These are phyloP conservation scores for Metarhizium sp. DNA, from an alignment of 2,329 filamentous ascomycete species.

Conservation along the genomic window DNA sequence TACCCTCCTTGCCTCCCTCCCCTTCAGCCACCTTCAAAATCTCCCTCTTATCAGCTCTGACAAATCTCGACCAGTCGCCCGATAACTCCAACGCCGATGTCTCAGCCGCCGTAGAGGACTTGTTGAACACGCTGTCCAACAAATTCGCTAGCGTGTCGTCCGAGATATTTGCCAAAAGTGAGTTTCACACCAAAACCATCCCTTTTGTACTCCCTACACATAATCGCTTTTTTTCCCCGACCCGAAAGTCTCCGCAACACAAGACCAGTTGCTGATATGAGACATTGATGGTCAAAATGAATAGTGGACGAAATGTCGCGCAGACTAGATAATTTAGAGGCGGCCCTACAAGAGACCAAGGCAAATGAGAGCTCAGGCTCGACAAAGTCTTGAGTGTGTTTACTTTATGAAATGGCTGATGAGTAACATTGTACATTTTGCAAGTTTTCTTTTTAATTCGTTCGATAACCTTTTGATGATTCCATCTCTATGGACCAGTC, in stretches of 20 bases:
- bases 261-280: neutral
- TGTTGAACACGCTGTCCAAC: conserved; percentile 72
- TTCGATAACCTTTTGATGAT: neutral
- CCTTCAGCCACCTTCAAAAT: neutral
- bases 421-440: neutral
- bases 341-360: conserved; percentile 54
- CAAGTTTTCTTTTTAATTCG: neutral
- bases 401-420: neutral
- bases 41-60: neutral
- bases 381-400: conserved; percentile 22
- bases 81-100: conserved; percentile 54
- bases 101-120: conserved; percentile 72
- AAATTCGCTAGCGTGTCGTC: conserved; percentile 80
- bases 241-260: neutral
- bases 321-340: conserved; percentile 74
- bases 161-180: conserved; percentile 84
- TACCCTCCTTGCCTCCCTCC: too few relatives aligned
- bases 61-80: conserved; percentile 12
- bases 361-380: conserved; percentile 29
- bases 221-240: too few relatives aligned
- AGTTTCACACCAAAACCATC: conserved; percentile 20
- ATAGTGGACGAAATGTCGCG: conserved; percentile 91
- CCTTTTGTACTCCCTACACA: neutral
- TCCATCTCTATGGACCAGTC: neutral
- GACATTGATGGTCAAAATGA: neutral